phyloP scores from a whole-genome alignment of 352 stramenopile genomes.

The Phytophthora chlamydospora region DNA sequence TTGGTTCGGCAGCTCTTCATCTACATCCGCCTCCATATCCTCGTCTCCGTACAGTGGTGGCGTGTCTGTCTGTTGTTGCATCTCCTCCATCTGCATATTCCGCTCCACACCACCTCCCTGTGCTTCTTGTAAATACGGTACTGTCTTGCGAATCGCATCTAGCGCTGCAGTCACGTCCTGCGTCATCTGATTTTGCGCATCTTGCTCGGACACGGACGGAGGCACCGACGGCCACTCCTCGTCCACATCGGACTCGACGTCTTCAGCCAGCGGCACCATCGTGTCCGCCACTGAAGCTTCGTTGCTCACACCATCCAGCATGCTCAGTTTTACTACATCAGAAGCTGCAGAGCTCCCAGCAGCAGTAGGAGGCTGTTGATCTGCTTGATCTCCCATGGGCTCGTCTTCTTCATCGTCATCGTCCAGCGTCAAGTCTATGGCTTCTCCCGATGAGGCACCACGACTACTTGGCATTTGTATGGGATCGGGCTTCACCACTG shows the following conservation, averaged over 20 bases:
- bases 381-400: constrained; percentile 22
- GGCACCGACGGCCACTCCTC: constrained; percentile 53
- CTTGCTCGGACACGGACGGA: constrained; percentile 1
- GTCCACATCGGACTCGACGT: constrained; percentile 67
- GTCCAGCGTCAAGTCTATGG: constrained; percentile 67
- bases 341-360: constrained; percentile 7
- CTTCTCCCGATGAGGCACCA: constrained; percentile 6
- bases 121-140: constrained; percentile 3
- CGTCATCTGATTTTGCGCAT: constrained; percentile 9
- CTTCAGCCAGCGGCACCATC: constrained; percentile 16
- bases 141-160: constrained; percentile 14
- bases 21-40: constrained; percentile 42
- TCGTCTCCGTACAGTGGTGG: constrained; percentile 13
- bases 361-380: neutral
- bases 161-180: constrained; percentile 17
- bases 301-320: constrained; percentile 1
- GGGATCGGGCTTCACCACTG: constrained; percentile 17
- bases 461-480: constrained; percentile 14
- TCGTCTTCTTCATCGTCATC: constrained; percentile 68
- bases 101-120: neutral
- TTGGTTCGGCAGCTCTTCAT: constrained; percentile 46
- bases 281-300: constrained; percentile 3
- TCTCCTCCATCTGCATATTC: constrained; percentile 7
- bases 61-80: constrained; percentile 3
- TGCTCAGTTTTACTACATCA: constrained; percentile 7